phyloP scores from a whole-genome alignment of 257 asterid genomes.

The Primulina eburnea region DNA sequence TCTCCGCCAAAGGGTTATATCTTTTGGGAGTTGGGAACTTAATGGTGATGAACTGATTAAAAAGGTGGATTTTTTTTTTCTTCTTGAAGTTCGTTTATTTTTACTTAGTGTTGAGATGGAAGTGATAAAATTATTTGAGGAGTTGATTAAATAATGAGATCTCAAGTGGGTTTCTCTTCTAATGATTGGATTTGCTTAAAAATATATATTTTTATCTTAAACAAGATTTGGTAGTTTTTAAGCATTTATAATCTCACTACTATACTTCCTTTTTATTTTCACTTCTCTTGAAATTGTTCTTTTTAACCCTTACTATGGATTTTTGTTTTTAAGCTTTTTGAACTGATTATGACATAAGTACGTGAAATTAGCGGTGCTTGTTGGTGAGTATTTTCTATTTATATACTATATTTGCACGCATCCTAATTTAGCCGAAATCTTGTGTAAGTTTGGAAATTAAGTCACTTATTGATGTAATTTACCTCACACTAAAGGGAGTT shows the following conservation, averaged over 20 bases:
- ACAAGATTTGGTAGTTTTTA: constrained; percentile 44
- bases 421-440: constrained; percentile 24
- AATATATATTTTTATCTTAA: constrained; percentile 39
- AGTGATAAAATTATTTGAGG: not conserved
- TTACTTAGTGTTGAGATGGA: constrained; percentile 17
- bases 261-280: constrained; percentile 39
- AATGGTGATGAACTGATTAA: constrained; percentile 28
- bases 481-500: constrained; percentile 22
- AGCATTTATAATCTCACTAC: constrained; percentile 28
- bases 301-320: constrained; percentile 34
- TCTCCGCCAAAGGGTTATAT: constrained; percentile 23
- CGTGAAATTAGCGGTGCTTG: constrained; percentile 24
- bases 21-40: constrained; percentile 23
- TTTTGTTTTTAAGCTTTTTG: constrained; percentile 22
- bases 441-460: constrained; percentile 22
- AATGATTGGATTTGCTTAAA: constrained; percentile 36
- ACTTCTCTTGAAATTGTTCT: constrained; percentile 38
- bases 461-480: constrained; percentile 20
- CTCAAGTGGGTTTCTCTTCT: constrained; percentile 35
- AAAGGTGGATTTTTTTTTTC: constrained; percentile 41
- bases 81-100: constrained; percentile 20
- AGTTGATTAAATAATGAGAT: constrained; percentile 31
- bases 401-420: constrained; percentile 11
- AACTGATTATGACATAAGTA: constrained; percentile 43
- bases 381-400: constrained; percentile 11